Percentiles rank a stretch among this genome's conserved stretches.
Conservation (phyloP, 495 filamentous ascomycete species). For the Talaromyces adpressus region DNA sequence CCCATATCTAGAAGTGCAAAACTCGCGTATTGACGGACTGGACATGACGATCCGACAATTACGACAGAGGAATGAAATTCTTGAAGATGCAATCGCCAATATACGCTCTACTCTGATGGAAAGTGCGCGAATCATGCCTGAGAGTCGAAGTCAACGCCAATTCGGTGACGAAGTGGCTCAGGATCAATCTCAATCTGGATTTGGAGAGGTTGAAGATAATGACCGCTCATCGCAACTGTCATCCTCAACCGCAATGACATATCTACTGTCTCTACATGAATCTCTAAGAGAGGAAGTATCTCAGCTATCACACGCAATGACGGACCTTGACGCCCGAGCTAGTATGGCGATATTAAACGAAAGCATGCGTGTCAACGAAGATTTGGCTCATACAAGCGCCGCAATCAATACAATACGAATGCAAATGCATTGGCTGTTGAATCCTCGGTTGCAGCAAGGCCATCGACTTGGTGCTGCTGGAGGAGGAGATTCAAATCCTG, state of each 20-base stretch:
- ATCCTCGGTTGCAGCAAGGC: slow-evolving; percentile 46
- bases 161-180: background rate
- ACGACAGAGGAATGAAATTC: slow-evolving; percentile 50
- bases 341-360: slow-evolving; percentile 67
- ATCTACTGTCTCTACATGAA: slow-evolving; percentile 62
- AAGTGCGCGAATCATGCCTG: slow-evolving; percentile 20
- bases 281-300: slow-evolving; percentile 58
- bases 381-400: slow-evolving; percentile 59
- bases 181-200: background rate
- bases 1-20: slow-evolving; percentile 52
- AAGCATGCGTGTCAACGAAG: slow-evolving; percentile 57
- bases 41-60: slow-evolving; percentile 51
- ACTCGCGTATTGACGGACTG: slow-evolving; percentile 46
- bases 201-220: background rate
- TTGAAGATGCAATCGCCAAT: slow-evolving; percentile 46
- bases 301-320: slow-evolving; percentile 49
- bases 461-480: slow-evolving; percentile 19
- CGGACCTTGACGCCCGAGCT: slow-evolving; percentile 56
- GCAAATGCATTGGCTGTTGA: slow-evolving; percentile 66
- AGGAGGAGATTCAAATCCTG: slow-evolving; percentile 10
- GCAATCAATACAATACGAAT: slow-evolving; percentile 55
- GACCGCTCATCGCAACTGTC: slow-evolving; percentile 18
- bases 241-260: slow-evolving; percentile 41
- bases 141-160: background rate
- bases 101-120: slow-evolving; percentile 38